Evolutionary conservation across 306 rosid species (phyloP).

Genomic region (Prosopis cineraria): DNA sequence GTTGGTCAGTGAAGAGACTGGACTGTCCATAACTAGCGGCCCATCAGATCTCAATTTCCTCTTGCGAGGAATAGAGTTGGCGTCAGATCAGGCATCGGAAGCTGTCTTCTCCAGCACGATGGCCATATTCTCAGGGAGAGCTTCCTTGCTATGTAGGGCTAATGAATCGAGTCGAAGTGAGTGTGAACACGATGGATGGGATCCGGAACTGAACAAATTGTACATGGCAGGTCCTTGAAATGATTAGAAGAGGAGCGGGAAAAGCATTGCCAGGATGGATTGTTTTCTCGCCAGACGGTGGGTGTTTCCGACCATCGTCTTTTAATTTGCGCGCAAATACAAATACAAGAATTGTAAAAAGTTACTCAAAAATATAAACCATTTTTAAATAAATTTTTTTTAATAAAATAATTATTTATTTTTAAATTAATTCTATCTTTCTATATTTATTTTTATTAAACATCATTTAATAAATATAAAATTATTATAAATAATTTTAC

Average conservation of each 20-base stretch:
- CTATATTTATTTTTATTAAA: no score
- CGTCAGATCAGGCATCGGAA: not conserved
- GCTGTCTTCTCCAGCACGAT: not conserved
- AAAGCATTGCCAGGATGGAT: not conserved
- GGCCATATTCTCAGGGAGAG: not conserved
- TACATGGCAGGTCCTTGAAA: not conserved
- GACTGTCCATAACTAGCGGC: not conserved
- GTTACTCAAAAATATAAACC: no score
- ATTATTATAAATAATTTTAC: no score
- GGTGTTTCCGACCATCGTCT: not conserved
- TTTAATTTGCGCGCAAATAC: not conserved
- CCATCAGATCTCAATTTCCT: slow-evolving; percentile 12
- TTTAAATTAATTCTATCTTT: no score
- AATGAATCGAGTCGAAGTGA: not conserved
- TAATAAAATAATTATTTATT: no score
- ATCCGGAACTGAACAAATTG: not conserved
- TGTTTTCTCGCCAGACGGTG: slow-evolving; percentile 15
- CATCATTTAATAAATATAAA: no score
- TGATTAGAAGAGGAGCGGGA: slow-evolving; percentile 6
- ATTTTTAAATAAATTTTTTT: no score
- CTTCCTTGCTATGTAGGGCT: slow-evolving; percentile 17
- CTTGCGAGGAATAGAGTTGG: not conserved
- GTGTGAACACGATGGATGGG: not conserved
- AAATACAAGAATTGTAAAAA: no score
- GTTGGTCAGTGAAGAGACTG: slow-evolving; percentile 35